Evolutionary conservation across 2,329 filamentous ascomycete genomes (phyloP).

Genomic region (Aspergillus sergii): DNA sequence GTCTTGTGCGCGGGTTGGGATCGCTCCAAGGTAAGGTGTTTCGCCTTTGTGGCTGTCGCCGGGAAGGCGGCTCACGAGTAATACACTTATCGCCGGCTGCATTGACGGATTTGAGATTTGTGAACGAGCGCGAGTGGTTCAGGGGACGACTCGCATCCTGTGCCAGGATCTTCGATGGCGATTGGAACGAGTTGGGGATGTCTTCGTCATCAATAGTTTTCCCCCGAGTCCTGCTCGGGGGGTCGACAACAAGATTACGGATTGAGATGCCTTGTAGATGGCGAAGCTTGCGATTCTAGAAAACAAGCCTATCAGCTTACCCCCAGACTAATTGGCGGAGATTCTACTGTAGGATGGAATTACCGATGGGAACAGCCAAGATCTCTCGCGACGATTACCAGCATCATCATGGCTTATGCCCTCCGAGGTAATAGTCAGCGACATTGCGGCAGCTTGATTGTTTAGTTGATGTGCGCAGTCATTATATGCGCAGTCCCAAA

Average conservation of each 20-base stretch:
- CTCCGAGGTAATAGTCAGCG: conserved; percentile 20
- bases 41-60: conserved; percentile 47
- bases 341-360: conserved; percentile 7
- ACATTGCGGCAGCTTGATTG: conserved; percentile 21
- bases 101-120: conserved; percentile 48
- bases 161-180: conserved; percentile 66
- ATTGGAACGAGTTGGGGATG: conserved; percentile 66
- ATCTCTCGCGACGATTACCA: conserved; percentile 45
- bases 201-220: conserved; percentile 77
- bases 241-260: conserved; percentile 76
- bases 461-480: not conserved
- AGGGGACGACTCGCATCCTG: conserved; percentile 52
- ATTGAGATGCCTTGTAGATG: conserved; percentile 86
- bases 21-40: conserved; percentile 67
- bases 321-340: not conserved
- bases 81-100: conserved; percentile 7
- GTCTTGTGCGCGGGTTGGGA: conserved; percentile 61
- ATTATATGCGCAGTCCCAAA: not conserved
- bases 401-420: conserved; percentile 27
- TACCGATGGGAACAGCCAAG: conserved; percentile 58
- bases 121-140: conserved; percentile 63
- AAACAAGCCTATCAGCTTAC: conserved; percentile 19
- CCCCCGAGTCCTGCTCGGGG: conserved; percentile 52
- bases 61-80: conserved; percentile 21
- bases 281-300: conserved; percentile 80